These are phyloP conservation scores for Retiboletus flavoniger DNA, from an alignment of 1,284 basidiomycete species.

Conservation along the genomic window DNA sequence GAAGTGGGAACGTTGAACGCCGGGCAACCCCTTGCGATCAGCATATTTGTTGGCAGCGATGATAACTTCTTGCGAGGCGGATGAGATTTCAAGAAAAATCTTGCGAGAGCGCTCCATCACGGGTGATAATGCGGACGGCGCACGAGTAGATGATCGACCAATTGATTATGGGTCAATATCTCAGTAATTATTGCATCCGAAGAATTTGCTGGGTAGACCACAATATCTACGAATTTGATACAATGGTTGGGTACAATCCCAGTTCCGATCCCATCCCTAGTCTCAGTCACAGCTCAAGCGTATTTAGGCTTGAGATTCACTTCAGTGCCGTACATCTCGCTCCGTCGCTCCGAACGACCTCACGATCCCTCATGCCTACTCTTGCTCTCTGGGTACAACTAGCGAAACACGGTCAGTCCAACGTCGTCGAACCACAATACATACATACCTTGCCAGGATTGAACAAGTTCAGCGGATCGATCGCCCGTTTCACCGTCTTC, in stretches of 20 bases:
- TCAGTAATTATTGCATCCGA: too few relatives aligned
- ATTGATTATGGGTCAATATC: too few relatives aligned
- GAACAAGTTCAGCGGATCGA: constrained; percentile 76
- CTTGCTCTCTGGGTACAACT: constrained; percentile 24
- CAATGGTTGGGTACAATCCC: too few relatives aligned
- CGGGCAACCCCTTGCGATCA: background rate
- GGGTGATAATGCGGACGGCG: too few relatives aligned
- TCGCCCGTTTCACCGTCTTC: constrained; percentile 70
- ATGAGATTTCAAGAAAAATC: background rate
- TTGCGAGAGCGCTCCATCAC: background rate
- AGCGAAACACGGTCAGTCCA: constrained; percentile 2
- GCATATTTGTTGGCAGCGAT: background rate
- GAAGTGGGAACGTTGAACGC: background rate
- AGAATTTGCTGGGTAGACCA: too few relatives aligned
- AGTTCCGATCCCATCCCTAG: too few relatives aligned
- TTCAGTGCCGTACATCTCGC: background rate
- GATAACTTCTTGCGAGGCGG: background rate
- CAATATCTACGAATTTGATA: too few relatives aligned
- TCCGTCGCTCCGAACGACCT: background rate
- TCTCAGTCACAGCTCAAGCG: too few relatives aligned
- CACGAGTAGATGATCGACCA: too few relatives aligned
- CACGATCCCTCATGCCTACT: background rate
- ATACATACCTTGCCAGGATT: constrained; percentile 74
- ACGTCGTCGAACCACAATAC: background rate
- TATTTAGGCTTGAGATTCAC: too few relatives aligned